Conservation (phyloP, 2,329 filamentous ascomycete genomes). For the Plenodomus tracheiphilus region DNA sequence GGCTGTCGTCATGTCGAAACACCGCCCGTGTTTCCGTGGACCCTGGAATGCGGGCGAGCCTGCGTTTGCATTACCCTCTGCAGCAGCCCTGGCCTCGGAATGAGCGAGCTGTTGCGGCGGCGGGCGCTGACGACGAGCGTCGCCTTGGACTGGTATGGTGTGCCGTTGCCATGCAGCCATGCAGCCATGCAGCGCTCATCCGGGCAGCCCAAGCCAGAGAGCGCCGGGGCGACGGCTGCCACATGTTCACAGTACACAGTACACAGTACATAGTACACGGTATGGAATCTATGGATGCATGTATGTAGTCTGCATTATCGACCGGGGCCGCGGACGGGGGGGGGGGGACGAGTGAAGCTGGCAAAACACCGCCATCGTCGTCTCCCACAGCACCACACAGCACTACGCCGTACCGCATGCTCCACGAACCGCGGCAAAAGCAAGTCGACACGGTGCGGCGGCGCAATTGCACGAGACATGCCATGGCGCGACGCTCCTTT, state of each 20-base stretch:
- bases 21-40: constrained; percentile 2
- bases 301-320: too few relatives aligned
- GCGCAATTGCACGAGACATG: too few relatives aligned
- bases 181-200: too few relatives aligned
- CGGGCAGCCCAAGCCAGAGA: neutral
- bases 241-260: too few relatives aligned
- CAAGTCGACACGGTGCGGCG: neutral
- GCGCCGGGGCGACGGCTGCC: constrained; percentile 2
- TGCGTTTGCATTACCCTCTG: constrained; percentile 20
- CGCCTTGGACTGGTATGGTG: constrained; percentile 27
- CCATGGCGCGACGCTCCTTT: too few relatives aligned
- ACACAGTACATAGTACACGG: too few relatives aligned
- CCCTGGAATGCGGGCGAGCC: constrained; percentile 27
- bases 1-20: constrained; percentile 1
- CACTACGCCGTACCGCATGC: neutral
- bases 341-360: too few relatives aligned
- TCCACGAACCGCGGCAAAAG: neutral
- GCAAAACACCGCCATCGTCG: too few relatives aligned
- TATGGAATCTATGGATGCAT: too few relatives aligned
- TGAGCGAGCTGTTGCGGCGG: constrained; percentile 1
- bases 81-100: constrained; percentile 15
- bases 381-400: too few relatives aligned
- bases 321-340: constrained; percentile 12
- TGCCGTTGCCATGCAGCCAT: constrained; percentile 30
- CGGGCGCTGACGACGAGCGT: constrained; percentile 20